Evolutionary conservation across 2,329 filamentous ascomycete species (phyloP), one percentile per base, ranked within the genome.

Genomic region (Dactylellina drechsleri): DNA sequence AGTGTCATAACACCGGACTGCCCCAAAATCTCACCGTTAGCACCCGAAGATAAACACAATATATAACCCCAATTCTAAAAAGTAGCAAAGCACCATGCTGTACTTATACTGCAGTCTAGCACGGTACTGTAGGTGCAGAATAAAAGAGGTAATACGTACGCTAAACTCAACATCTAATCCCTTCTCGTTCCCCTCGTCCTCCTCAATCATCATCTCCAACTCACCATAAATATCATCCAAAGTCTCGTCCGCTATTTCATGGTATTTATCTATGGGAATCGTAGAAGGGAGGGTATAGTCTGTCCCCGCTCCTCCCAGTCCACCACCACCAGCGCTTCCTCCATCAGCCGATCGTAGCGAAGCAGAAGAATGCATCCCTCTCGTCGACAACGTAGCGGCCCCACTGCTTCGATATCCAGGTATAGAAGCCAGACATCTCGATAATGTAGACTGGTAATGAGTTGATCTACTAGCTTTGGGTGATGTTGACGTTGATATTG

Each of bases 1-100:
- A 98, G 85, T 77, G 89, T 93, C 79, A 98, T 86, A 66, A 98
- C 93, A 66, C 95, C 94, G 64, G 92, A 87, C 93, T 97, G 79
- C 18, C 31, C 31, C 20, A 31, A 54, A 31, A 31, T 28, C 16
- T 7, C 2, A 23, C 23, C 47, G 49, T 47, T 4, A 47, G 13
- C 16, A 15, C 13, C n/a, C 47, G n/a, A 18, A 52, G 18, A 52
- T 18, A n/a, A 5, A 47, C 4, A n/a, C n/a, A 43, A 47, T n/a
- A 8, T 6, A 43, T 6, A 47, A 47, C 6, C 43, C 43, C 43
- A 6, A 6, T 8, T n/a, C 1, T 18, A 47, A 18, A 1, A 47
- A 47, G 8, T 12, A 47, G 13, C 16, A 6, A 1, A 47, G 15
- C 13, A 47, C 23, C 4, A 4, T 23, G 4, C 4, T 23, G 23